Conservation (phyloP, 2,329 filamentous ascomycete species). For the Cytospora chrysosperma region DNA sequence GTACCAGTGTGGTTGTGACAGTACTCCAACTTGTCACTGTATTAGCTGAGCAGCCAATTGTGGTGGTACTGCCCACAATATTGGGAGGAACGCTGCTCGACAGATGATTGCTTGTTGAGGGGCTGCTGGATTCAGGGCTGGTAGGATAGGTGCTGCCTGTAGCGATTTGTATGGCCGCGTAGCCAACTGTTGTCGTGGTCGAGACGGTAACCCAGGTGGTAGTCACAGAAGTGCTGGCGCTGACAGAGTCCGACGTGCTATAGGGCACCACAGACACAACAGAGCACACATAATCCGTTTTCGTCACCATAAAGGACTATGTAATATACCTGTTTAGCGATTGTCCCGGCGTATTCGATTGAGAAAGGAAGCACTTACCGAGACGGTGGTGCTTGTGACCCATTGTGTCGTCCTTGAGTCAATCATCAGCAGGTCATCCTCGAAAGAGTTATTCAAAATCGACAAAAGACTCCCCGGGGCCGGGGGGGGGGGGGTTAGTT, state of each 20-base stretch:
- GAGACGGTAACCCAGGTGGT: not conserved
- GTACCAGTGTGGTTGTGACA: conserved; percentile 9
- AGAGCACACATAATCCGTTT: conserved; percentile 10
- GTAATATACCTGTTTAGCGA: not conserved
- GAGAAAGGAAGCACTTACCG: not conserved
- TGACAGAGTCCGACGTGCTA: not conserved
- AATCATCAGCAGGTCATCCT: not conserved
- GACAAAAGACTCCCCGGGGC: not conserved
- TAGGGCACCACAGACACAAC: conserved; percentile 1
- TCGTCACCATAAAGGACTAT: conserved; percentile 7
- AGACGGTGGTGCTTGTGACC: conserved; percentile 1
- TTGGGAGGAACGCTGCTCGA: not conserved
- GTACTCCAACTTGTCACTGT: conserved; percentile 14
- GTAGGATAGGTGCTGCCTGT: not conserved
- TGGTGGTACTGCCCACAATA: not conserved
- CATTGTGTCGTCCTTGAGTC: conserved; percentile 8
- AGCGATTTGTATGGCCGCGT: not conserved
- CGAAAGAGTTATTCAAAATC: not conserved
- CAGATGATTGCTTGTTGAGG: too few relatives aligned
- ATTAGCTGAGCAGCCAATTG: conserved; percentile 6
- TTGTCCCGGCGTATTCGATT: not conserved
- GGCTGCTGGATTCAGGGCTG: not conserved
- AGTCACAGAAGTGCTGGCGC: not conserved
- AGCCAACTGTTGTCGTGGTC: conserved; percentile 4
- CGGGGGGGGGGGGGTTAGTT: too few relatives aligned